Base-by-base conservation (phyloP, 345 rosid genomes). In the Mangifera indica region DNA sequence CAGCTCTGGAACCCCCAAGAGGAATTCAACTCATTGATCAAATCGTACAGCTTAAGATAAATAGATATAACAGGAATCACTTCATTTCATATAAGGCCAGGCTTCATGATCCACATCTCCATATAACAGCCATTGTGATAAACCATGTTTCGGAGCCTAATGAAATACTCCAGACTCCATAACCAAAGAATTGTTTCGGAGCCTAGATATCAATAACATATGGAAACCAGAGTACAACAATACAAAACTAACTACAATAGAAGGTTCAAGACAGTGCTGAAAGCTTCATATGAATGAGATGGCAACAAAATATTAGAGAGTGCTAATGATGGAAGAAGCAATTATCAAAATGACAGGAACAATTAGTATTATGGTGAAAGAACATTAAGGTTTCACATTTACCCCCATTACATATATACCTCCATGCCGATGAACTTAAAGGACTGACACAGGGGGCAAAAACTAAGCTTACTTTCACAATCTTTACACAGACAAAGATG, bases 401-500 rank as follows among this genome's bases (percentile, higher is more conserved):
- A 49, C 53, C 66, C 66, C 63, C 12, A 70, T 84, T 83, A 89
- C 97, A 93, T 79, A 64, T 86, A 87, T 66, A 93, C 92, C 84
- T 93, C 96, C 89, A 89, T 83, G 34, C 94, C 94, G 55, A 81
- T 67, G 78, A 85, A 81, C 89, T 91, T 93, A 1, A 91, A 84
- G 7, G 92, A 84, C 73, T 85, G 89, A 79, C 98, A 93, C 67
- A 93, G 65, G 42, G 98, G 98, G 69, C 98, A 93, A 74, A 83
- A 84, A 70, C 86, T 87, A 78, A 91, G 83, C 90, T 86, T 91
- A 74, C 88, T 88, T 81, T 88, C 97, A 75, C 98, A 93, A 65
- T 81, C 87, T 78, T 88, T 91, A 86, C 98, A 93, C 60, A 93
- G 76, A 79, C 96, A 93, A 74, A 93, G 90, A 86, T 93, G 98